Evolutionary conservation across 768 basidiomycete genomes (phyloP).

Genomic region (Mycena galericulata): DNA sequence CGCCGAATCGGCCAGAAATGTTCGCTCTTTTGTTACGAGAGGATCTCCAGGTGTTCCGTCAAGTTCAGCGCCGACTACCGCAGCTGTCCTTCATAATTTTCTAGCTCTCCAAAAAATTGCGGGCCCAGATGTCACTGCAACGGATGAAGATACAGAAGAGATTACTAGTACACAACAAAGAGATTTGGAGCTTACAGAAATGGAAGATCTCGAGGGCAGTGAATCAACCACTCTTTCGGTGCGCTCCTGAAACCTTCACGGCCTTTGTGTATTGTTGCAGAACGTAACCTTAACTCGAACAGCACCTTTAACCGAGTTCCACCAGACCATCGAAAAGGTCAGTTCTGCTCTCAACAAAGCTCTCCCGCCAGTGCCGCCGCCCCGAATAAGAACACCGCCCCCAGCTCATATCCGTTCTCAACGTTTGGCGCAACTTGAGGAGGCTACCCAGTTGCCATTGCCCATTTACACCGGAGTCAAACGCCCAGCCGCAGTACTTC

Average conservation of each 20-base stretch:
- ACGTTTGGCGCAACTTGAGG: too few species aligned
- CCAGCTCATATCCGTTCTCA: neutral
- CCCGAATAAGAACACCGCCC: neutral
- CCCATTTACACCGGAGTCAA: too few species aligned
- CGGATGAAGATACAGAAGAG: too few species aligned
- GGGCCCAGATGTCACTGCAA: neutral
- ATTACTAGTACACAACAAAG: too few species aligned
- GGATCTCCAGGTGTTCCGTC: neutral
- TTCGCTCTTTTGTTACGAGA: neutral
- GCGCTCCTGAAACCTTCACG: too few species aligned
- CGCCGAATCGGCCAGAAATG: neutral
- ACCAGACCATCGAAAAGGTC: neutral
- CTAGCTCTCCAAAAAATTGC: neutral
- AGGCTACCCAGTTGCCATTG: too few species aligned
- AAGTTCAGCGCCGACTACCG: neutral
- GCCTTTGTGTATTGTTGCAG: neutral
- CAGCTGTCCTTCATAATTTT: neutral
- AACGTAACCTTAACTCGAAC: neutral
- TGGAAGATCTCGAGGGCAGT: too few species aligned
- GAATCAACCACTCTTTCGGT: too few species aligned
- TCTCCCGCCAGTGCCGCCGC: neutral
- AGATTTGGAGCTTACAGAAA: too few species aligned
- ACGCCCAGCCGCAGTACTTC: too few species aligned
- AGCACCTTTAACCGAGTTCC: neutral
- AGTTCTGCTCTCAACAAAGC: neutral